Evolutionary conservation across 495 filamentous ascomycete genomes (phyloP).

Genomic region (Schizothecium vesticola): DNA sequence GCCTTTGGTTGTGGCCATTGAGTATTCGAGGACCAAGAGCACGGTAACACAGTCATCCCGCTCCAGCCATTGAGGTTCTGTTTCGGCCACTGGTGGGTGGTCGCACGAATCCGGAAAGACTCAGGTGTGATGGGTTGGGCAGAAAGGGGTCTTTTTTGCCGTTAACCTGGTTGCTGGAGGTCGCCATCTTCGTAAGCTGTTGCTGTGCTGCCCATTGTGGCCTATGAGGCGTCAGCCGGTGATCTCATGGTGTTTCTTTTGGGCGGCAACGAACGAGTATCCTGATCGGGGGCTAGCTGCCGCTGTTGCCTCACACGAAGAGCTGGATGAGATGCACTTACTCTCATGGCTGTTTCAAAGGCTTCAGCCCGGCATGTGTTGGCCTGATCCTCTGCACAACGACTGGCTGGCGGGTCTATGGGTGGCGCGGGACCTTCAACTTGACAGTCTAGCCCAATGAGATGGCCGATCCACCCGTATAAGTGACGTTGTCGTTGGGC

Average conservation of each 20-base stretch:
- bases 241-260: not conserved
- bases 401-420: not conserved
- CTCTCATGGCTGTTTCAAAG: not conserved
- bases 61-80: constrained; percentile 3
- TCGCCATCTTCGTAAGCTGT: not conserved
- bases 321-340: not conserved
- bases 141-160: not conserved
- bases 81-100: not conserved
- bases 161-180: not conserved
- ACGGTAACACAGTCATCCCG: not conserved
- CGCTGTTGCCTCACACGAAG: not conserved
- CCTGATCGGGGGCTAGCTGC: not conserved
- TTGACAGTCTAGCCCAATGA: not conserved
- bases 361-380: not conserved
- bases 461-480: not conserved
- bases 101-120: constrained; percentile 1
- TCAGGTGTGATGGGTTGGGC: constrained; percentile 3
- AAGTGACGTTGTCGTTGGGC: not conserved
- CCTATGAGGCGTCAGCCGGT: not conserved
- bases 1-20: not conserved
- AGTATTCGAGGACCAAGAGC: not conserved
- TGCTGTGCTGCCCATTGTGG: not conserved
- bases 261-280: not conserved
- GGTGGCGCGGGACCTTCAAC: not conserved
- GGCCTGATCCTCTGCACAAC: not conserved